Evolutionary conservation across 495 filamentous ascomycete genomes (phyloP), one percentile per base, ranked within the genome.

Genomic region (Talaromyces thailandensis): DNA sequence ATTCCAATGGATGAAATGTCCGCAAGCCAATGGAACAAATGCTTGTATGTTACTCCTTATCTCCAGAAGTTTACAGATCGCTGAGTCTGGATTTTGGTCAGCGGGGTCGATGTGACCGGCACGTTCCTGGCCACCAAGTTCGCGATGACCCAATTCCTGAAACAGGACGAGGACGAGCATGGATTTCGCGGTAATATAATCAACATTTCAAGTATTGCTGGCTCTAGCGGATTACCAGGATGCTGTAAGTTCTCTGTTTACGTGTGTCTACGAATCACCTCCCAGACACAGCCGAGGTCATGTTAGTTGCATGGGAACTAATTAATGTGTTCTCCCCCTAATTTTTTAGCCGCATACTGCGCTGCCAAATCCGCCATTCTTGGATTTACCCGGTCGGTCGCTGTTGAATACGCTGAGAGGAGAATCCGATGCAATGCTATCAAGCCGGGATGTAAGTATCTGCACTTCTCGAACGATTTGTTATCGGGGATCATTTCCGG

Each of bases 121-220:
- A 57, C 55, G 31, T 37, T 57, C 32, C 32, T 37, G 1, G 55
- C 55, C 28, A 57, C 55, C n/a, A 18, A 57, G 55, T 57, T 57
- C 18, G 55, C 28, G n/a, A 32, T 35, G 25, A 6, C 3, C 18
- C 55, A 32, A 8, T 57, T 57, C 28, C 18, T n/a, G 12, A 57
- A 32, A 21, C 55, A 57, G 28, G 25, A 32, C 25, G 28, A 57
- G 21, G 26, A 57, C 28, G 55, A 35, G 12, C 26, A 23, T 21
- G 25, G 25, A 8, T 57, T 57, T 2, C 6, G 55, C 3, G 55
- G 55, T 18, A 57, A 45, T 45, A 18, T 45, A 21, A 35, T 35
- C 28, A 57, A 16, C 18, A 32, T 57, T 21, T 37, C 55, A 4
- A 57, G 55, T 32, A 28, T 28, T 16, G 14, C 55, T 57, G 16